A percentile compares a stretch with the other conserved stretches of the same genome.
Conservation (phyloP, 2,329 filamentous ascomycete species). For the Paradendryphiella salina region DNA sequence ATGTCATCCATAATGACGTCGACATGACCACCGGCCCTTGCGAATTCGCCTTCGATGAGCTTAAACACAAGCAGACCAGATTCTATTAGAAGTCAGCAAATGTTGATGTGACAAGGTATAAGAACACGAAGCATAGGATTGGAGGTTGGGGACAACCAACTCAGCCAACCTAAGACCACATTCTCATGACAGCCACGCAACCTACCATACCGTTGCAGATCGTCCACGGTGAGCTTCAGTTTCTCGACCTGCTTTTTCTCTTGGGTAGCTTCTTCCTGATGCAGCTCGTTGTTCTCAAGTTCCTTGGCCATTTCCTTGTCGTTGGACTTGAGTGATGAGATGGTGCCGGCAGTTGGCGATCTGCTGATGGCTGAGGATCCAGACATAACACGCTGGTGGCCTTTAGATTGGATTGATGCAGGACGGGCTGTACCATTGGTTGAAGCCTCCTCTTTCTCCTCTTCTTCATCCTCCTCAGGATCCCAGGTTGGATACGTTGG, state of each 20-base stretch:
- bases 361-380: conserved; percentile 29
- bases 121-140: conserved; percentile 25
- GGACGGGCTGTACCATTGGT: conserved; percentile 28
- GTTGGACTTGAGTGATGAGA: conserved; percentile 47
- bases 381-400: conserved; percentile 26
- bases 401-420: conserved; percentile 29
- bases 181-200: conserved; percentile 20
- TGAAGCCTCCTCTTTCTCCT: conserved; percentile 41
- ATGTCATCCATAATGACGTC: conserved; percentile 95
- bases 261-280: conserved; percentile 53
- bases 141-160: conserved; percentile 31
- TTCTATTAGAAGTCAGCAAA: conserved; percentile 59
- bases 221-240: conserved; percentile 74
- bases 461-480: conserved; percentile 76
- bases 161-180: conserved; percentile 27
- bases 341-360: conserved; percentile 47
- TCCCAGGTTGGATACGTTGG: conserved; percentile 86
- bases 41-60: conserved; percentile 84
- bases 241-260: conserved; percentile 68
- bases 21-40: conserved; percentile 73
- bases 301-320: conserved; percentile 51
- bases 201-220: conserved; percentile 76
- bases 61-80: conserved; percentile 94
- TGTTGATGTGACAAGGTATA: not conserved
- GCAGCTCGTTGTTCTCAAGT: conserved; percentile 53